Percentiles rank a stretch among this genome's conserved stretches.
phyloP scores from a whole-genome alignment of 768 basidiomycete species.

The Kwoniella sp. region DNA sequence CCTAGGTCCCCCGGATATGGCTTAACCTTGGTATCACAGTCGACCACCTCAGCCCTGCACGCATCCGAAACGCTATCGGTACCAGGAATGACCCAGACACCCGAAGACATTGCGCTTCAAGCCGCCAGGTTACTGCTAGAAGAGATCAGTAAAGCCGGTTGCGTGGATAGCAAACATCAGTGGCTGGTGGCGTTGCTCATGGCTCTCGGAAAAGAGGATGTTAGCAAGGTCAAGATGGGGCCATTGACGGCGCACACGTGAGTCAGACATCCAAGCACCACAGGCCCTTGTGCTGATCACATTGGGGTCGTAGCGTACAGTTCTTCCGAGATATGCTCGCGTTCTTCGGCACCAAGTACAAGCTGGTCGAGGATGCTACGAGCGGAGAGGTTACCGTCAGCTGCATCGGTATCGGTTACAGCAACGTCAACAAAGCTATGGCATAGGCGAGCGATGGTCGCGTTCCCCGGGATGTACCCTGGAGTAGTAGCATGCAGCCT shows the following conservation, averaged over 20 bases:
- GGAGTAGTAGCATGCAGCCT: no score
- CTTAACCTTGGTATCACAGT: slow-evolving; percentile 81
- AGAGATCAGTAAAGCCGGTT: slow-evolving; percentile 78
- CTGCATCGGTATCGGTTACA: slow-evolving; percentile 86
- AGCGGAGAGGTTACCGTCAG: slow-evolving; percentile 67
- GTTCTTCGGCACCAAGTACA: slow-evolving; percentile 90
- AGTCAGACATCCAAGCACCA: slow-evolving; percentile 49
- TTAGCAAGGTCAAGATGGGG: slow-evolving; percentile 80
- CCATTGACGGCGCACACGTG: slow-evolving; percentile 77
- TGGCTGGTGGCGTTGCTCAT: slow-evolving; percentile 78
- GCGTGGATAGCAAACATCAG: slow-evolving; percentile 87
- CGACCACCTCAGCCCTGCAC: slow-evolving; percentile 82
- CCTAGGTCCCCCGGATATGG: slow-evolving; percentile 92
- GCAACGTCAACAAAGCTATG: slow-evolving; percentile 62
- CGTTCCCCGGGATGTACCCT: no score
- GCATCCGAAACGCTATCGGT: slow-evolving; percentile 80
- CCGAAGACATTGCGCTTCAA: slow-evolving; percentile 84
- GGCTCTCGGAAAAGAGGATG: slow-evolving; percentile 96
- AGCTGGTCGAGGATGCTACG: slow-evolving; percentile 56
- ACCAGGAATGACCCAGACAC: slow-evolving; percentile 61
- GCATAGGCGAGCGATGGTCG: slow-evolving; percentile 32
- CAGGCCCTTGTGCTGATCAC: slow-evolving; percentile 12
- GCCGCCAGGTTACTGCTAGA: slow-evolving; percentile 73
- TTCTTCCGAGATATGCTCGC: slow-evolving; percentile 75
- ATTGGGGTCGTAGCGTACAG: slow-evolving; percentile 64